Percentiles rank a stretch among this genome's conserved stretches.
phyloP scores from a whole-genome alignment of 768 basidiomycete species.

The Porphyrellus cyaneotinctus region DNA sequence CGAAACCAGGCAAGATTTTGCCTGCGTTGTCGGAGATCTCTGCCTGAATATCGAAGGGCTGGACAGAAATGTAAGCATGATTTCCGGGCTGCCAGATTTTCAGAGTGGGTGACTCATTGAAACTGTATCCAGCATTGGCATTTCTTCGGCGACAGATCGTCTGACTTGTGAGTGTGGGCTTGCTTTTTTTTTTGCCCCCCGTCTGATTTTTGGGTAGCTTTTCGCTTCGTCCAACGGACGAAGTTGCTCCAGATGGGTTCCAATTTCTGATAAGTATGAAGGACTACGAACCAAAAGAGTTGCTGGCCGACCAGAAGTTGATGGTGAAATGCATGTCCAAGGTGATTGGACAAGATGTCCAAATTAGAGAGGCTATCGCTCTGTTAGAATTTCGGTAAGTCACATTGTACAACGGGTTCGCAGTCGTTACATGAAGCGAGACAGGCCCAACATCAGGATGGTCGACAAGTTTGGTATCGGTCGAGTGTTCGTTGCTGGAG shows the following conservation, averaged over 20 bases:
- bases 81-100: not conserved
- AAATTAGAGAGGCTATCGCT: slow-evolving; percentile 29
- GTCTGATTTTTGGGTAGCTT: not conserved
- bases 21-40: slow-evolving; percentile 36
- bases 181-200: not conserved
- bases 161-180: slow-evolving; percentile 1
- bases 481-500: slow-evolving; percentile 46
- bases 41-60: slow-evolving; percentile 28
- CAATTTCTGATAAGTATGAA: slow-evolving; percentile 6
- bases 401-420: slow-evolving; percentile 1
- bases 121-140: slow-evolving; percentile 21
- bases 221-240: slow-evolving; percentile 16
- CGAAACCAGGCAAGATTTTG: slow-evolving; percentile 30
- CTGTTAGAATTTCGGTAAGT: slow-evolving; percentile 28
- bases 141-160: slow-evolving; percentile 9
- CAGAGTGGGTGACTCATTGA: not conserved
- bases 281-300: slow-evolving; percentile 9
- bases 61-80: slow-evolving; percentile 20
- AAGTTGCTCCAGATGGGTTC: slow-evolving; percentile 22
- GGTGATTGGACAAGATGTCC: slow-evolving; percentile 28
- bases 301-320: slow-evolving; percentile 20
- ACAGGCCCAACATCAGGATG: slow-evolving; percentile 48
- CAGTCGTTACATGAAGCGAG: not conserved
- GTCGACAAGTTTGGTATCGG: slow-evolving; percentile 39
- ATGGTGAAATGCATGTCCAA: slow-evolving; percentile 31